Conservation (phyloP, 805 yeast genomes). For the Schizosaccharomyces cryophilus region DNA sequence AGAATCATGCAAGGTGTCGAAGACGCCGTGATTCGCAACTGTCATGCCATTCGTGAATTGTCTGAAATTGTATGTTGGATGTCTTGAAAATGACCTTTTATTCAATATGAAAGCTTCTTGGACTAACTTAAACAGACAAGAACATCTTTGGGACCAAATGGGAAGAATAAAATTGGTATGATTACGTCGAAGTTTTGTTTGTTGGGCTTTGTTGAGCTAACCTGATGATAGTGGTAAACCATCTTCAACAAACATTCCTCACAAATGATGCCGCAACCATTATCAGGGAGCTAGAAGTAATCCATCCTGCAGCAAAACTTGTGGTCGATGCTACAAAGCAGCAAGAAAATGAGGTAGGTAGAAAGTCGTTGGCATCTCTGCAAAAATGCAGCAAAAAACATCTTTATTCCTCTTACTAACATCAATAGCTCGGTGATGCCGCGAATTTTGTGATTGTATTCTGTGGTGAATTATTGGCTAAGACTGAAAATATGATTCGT, state of each 20-base stretch:
- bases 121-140: neutral
- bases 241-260: conserved; percentile 60
- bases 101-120: neutral
- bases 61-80: conserved; percentile 48
- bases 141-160: conserved; percentile 93
- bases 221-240: conserved; percentile 9
- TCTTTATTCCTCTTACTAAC: neutral
- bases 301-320: conserved; percentile 91
- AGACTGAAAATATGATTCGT: conserved; percentile 62
- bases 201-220: neutral
- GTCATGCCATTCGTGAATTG: conserved; percentile 83
- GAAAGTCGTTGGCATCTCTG: neutral
- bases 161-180: conserved; percentile 62
- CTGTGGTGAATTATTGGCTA: conserved; percentile 75
- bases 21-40: conserved; percentile 82
- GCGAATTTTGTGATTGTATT: conserved; percentile 75
- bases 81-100: neutral
- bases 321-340: conserved; percentile 91
- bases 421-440: conserved; percentile 58
- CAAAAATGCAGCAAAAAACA: too few species aligned
- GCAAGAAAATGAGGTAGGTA: conserved; percentile 51
- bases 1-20: conserved; percentile 67
- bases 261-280: conserved; percentile 98
- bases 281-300: conserved; percentile 74
- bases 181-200: neutral